Conservation (phyloP, 2,329 filamentous ascomycete species). For the Dactylonectria macrodidyma region DNA sequence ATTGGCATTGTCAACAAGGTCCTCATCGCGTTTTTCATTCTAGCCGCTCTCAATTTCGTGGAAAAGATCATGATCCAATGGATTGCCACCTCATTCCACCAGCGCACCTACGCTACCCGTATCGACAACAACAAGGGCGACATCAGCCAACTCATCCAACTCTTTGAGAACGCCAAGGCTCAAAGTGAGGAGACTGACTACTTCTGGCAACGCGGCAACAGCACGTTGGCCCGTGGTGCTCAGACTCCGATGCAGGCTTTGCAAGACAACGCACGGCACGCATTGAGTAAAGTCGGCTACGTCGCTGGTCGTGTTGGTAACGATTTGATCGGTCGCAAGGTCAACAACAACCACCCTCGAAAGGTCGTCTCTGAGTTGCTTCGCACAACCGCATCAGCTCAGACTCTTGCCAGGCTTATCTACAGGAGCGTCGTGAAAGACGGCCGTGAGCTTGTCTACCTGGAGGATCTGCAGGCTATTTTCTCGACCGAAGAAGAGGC, state of each 20-base stretch:
- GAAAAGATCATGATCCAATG: slow-evolving; percentile 97
- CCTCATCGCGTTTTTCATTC: slow-evolving; percentile 87
- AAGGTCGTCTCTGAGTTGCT: slow-evolving; percentile 88
- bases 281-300: slow-evolving; percentile 85
- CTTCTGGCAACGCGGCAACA: slow-evolving; percentile 61
- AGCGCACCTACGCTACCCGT: slow-evolving; percentile 89
- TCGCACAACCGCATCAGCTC: slow-evolving; percentile 79
- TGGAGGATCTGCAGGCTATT: slow-evolving; percentile 83
- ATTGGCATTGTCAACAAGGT: slow-evolving; percentile 87
- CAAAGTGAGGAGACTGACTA: slow-evolving; percentile 71
- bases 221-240: slow-evolving; percentile 67
- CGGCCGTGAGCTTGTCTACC: slow-evolving; percentile 81
- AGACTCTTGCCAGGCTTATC: slow-evolving; percentile 88
- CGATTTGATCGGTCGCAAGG: slow-evolving; percentile 87
- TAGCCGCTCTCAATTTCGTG: slow-evolving; percentile 83
- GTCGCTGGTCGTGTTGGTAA: slow-evolving; percentile 89
- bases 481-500: slow-evolving; percentile 90
- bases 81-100: slow-evolving; percentile 93
- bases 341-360: slow-evolving; percentile 81
- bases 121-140: slow-evolving; percentile 96
- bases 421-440: slow-evolving; percentile 88
- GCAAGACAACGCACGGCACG: slow-evolving; percentile 81
- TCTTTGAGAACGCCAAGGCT: slow-evolving; percentile 82
- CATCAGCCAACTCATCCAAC: slow-evolving; percentile 72
- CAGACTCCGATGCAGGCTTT: slow-evolving; percentile 83